These are phyloP conservation scores for Trichoderma sp. DNA, from an alignment of 2,329 filamentous ascomycete species.

Conservation along the genomic window DNA sequence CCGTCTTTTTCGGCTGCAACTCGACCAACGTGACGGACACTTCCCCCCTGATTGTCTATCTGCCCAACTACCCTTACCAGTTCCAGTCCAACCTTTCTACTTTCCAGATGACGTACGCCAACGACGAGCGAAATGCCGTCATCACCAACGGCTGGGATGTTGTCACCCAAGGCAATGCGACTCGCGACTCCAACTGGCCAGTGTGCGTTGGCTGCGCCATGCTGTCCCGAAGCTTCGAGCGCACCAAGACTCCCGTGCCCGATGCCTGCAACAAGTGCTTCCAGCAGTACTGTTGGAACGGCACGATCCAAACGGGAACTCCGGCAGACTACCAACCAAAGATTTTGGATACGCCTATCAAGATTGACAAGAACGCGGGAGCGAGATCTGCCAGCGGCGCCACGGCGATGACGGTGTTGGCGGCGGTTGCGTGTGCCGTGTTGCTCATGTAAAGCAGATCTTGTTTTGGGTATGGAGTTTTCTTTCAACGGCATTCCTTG, in stretches of 20 bases:
- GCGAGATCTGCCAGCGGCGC: slow-evolving; percentile 30
- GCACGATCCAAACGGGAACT: slow-evolving; percentile 54
- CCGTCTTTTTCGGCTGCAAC: slow-evolving; percentile 69
- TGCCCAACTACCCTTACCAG: slow-evolving; percentile 78
- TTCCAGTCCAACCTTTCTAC: slow-evolving; percentile 79
- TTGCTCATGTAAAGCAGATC: slow-evolving; percentile 29
- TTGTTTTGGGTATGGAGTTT: neutral
- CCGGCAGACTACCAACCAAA: slow-evolving; percentile 42
- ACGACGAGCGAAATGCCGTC: slow-evolving; percentile 72
- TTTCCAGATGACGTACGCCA: slow-evolving; percentile 67
- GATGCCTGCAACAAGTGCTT: slow-evolving; percentile 78
- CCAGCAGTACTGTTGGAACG: slow-evolving; percentile 87
- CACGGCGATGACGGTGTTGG: slow-evolving; percentile 29
- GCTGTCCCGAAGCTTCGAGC: slow-evolving; percentile 72
- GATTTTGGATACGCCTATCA: slow-evolving; percentile 36
- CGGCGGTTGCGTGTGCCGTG: slow-evolving; percentile 33
- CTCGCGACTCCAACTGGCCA: slow-evolving; percentile 74
- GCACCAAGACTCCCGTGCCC: slow-evolving; percentile 71
- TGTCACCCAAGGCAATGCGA: slow-evolving; percentile 81
- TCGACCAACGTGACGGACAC: slow-evolving; percentile 54
- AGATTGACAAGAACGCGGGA: slow-evolving; percentile 34
- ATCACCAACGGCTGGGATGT: slow-evolving; percentile 86
- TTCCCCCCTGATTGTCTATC: slow-evolving; percentile 78
- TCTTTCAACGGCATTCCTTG: neutral
- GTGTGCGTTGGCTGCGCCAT: slow-evolving; percentile 88